These are phyloP conservation scores for Fusarium verrucosum DNA, from an alignment of 2,329 filamentous ascomycete genomes.

Conservation along the genomic window DNA sequence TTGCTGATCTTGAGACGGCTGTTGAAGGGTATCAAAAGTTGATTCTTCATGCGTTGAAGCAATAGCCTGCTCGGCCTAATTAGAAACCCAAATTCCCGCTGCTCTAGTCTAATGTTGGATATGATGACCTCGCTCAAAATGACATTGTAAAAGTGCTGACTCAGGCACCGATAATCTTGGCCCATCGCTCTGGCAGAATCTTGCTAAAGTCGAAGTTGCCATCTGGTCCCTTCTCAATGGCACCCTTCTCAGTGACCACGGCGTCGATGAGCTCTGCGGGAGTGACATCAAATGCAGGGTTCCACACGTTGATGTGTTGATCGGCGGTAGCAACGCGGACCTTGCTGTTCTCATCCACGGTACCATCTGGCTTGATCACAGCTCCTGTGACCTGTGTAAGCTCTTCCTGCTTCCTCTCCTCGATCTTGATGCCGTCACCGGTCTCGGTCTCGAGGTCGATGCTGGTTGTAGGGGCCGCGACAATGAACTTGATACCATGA, in stretches of 20 bases:
- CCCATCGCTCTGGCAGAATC: constrained; percentile 67
- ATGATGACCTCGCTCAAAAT: constrained; percentile 31
- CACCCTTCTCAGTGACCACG: constrained; percentile 91
- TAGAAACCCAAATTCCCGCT: constrained; percentile 9
- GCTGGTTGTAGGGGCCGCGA: constrained; percentile 92
- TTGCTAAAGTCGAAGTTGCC: constrained; percentile 74
- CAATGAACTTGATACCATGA: constrained; percentile 92
- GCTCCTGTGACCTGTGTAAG: constrained; percentile 87
- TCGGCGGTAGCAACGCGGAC: constrained; percentile 83
- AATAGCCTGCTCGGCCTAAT: constrained; percentile 30
- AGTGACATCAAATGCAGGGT: constrained; percentile 96
- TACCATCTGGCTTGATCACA: constrained; percentile 69
- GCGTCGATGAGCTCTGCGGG: constrained; percentile 89
- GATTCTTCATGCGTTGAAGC: constrained; percentile 64
- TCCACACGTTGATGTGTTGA: constrained; percentile 87
- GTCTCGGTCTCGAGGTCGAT: constrained; percentile 85
- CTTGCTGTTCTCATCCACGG: constrained; percentile 68
- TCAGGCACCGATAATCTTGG: constrained; percentile 44
- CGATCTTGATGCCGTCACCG: constrained; percentile 85
- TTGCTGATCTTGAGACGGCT: constrained; percentile 78
- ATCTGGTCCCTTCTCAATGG: constrained; percentile 77
- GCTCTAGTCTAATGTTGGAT: constrained; percentile 40
- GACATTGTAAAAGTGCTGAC: constrained; percentile 1
- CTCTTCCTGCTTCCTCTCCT: constrained; percentile 83
- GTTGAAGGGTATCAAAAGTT: constrained; percentile 82